These are phyloP conservation scores for Arabidopsis arenosa DNA, from an alignment of 345 rosid species.

Conservation along the genomic window DNA sequence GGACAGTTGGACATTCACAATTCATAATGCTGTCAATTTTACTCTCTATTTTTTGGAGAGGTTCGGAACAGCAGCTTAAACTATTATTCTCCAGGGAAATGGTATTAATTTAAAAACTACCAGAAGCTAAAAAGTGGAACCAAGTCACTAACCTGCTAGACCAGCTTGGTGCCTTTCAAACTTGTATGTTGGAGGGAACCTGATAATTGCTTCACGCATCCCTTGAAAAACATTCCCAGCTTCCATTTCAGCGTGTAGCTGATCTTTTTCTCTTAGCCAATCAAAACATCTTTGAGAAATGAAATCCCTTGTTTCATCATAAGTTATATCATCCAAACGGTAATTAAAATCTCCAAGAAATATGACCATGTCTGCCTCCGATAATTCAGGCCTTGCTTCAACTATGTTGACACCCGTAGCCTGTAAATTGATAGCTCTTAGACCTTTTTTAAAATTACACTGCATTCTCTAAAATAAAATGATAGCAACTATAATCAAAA, in stretches of 20 bases:
- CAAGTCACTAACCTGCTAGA: conserved; percentile 62
- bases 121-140: conserved; percentile 9
- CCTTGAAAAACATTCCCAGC: conserved; percentile 87
- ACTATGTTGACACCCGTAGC: conserved; percentile 49
- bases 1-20: not conserved
- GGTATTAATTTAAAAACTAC: conserved; percentile 1
- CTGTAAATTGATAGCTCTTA: conserved; percentile 44
- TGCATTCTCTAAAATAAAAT: conserved; percentile 27
- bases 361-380: conserved; percentile 83
- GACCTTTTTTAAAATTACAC: not conserved
- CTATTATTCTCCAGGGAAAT: conserved; percentile 2
- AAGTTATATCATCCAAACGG: conserved; percentile 77
- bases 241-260: conserved; percentile 77
- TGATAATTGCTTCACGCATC: conserved; percentile 82
- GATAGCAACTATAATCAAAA: conserved; percentile 23
- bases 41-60: not conserved
- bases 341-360: conserved; percentile 87
- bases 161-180: conserved; percentile 75
- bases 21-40: conserved; percentile 18
- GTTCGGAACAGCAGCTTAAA: not conserved
- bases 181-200: conserved; percentile 87
- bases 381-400: conserved; percentile 68
- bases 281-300: conserved; percentile 85
- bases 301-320: conserved; percentile 87
- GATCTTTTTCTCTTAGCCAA: conserved; percentile 86